Evolutionary conservation across 192 early-diverging fungal genomes (phyloP), one percentile per base, ranked within the genome.

Genomic region (Entomortierella beljakovae): DNA sequence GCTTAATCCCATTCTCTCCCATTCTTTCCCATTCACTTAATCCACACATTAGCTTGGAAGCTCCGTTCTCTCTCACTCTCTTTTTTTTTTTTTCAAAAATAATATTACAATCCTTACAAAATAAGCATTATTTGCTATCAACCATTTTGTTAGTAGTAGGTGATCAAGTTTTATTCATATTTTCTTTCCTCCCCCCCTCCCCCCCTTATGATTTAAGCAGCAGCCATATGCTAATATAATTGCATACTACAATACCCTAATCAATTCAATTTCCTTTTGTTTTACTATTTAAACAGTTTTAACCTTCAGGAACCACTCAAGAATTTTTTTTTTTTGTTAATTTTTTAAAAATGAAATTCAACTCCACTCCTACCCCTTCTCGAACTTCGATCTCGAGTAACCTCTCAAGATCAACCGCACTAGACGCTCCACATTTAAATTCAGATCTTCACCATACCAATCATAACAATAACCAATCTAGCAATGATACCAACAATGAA

Each of bases 371-470:
- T 35, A 26, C 56, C 2, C 62, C 62, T 3, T 64, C 70, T 31
- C 61, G 62, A 8, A 28, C 16, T 9, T 65, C 70, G 1, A 59
- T 62, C 48, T 53, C 69, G 22, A 71, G 50, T 38, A 54, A 13
- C 31, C 0, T 60, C 32, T 66, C 64, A 28, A 74, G 49, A 58
- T 38, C 64, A 6, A 66, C 71, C 4, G 57, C 71, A 4, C 54
- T 35, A 22, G 61, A 64, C 53, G 26, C 43, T 2, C 51, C 63
- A 23, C 56, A 66, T 42, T 13, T 34, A n/a, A 22, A 23, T 6
- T 20, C 32, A 2, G 28, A 62, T n/a, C 63, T 61, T 35, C 57
- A 58, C 38, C 49, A 32, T 16, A 29, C 23, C 23, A 16, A 51
- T 31, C 23, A 43, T 23, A 9, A 61, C 16, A 28, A 57, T 4